Evolutionary conservation across 768 basidiomycete genomes (phyloP).

Genomic region (Pulveroboletus sp.): DNA sequence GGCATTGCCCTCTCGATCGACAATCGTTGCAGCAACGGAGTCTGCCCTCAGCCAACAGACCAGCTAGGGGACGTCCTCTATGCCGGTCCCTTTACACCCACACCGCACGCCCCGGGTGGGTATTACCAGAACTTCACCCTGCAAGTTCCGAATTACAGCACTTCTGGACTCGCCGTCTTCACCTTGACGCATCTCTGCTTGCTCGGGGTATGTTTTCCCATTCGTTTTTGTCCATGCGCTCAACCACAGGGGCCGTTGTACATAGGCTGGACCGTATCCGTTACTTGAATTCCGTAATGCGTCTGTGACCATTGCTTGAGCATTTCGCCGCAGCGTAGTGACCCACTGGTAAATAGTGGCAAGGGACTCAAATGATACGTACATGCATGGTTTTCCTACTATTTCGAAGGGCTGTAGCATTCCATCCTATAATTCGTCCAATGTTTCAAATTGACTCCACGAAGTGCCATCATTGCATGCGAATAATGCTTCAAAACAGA

Average conservation of each 20-base stretch:
- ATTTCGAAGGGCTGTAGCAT: no score
- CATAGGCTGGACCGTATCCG: slow-evolving; percentile 24
- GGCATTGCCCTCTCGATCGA: slow-evolving; percentile 29
- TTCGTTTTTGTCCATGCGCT: neutral
- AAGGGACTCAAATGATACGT: neutral
- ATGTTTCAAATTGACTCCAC: no score
- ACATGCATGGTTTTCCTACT: neutral
- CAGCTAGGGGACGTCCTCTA: slow-evolving; percentile 27
- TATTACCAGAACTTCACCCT: slow-evolving; percentile 30
- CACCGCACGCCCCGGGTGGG: slow-evolving; percentile 15
- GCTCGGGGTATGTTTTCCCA: slow-evolving; percentile 20
- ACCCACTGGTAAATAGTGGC: neutral
- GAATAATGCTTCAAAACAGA: neutral
- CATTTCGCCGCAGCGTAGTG: neutral
- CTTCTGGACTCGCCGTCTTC: slow-evolving; percentile 24
- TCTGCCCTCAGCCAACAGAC: slow-evolving; percentile 20
- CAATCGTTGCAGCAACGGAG: slow-evolving; percentile 17
- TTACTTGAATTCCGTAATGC: slow-evolving; percentile 29
- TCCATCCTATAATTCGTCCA: no score
- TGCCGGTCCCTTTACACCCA: slow-evolving; percentile 27
- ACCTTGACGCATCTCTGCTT: slow-evolving; percentile 30
- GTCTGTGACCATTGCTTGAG: slow-evolving; percentile 18
- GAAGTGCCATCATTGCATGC: neutral
- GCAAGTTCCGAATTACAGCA: slow-evolving; percentile 4
- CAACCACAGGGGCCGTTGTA: neutral